These are phyloP conservation scores for Onygena corvina DNA, from an alignment of 2,329 filamentous ascomycete species.

Conservation along the genomic window DNA sequence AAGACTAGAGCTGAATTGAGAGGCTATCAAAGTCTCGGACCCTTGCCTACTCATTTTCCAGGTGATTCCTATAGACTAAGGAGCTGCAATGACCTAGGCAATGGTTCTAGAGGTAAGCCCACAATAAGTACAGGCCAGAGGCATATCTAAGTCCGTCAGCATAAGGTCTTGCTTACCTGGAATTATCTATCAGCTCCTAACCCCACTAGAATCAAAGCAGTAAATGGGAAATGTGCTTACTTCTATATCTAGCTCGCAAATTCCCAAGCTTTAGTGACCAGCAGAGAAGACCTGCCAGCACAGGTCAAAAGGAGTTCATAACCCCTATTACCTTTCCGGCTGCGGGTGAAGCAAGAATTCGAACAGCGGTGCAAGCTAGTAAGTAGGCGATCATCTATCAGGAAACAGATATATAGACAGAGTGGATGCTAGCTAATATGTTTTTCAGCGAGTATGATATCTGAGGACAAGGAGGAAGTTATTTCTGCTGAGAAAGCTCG, in stretches of 20 bases:
- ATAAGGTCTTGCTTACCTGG: too few species aligned
- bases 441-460: not conserved
- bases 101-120: too few species aligned
- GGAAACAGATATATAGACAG: not conserved
- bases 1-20: not conserved
- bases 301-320: not conserved
- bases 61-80: not conserved
- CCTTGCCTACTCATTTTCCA: not conserved
- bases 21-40: not conserved
- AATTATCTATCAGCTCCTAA: not conserved
- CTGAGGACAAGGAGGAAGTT: not conserved
- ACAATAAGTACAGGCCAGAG: too few species aligned
- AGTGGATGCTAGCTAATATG: conserved; percentile 2
- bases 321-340: not conserved
- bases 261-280: not conserved
- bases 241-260: not conserved
- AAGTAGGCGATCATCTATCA: not conserved
- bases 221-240: not conserved
- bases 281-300: not conserved
- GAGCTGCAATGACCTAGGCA: too few species aligned
- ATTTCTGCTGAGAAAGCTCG: not conserved
- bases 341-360: not conserved
- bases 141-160: too few species aligned
- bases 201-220: not conserved
- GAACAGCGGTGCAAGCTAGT: not conserved